Conservation (phyloP, 257 asterid species). For the Cordia subcordata region DNA sequence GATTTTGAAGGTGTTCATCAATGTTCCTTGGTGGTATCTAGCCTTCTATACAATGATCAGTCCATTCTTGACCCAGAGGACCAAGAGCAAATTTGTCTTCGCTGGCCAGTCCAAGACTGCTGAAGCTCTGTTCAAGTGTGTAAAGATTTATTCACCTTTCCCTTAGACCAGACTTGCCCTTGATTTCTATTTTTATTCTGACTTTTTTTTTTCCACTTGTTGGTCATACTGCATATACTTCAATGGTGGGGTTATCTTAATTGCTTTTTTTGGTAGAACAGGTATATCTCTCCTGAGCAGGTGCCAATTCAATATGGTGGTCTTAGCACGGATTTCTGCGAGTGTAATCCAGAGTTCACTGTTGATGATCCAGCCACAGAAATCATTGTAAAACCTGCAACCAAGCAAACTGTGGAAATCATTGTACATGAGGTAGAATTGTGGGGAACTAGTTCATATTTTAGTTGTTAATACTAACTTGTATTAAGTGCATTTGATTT, state of each 20-base stretch:
- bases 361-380: constrained; percentile 71
- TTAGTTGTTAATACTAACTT: background rate
- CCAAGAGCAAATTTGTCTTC: constrained; percentile 85
- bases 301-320: constrained; percentile 85
- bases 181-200: too few species aligned
- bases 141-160: background rate
- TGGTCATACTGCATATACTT: constrained; percentile 1
- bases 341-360: constrained; percentile 89
- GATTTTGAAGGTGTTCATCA: constrained; percentile 17
- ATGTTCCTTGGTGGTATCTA: constrained; percentile 98
- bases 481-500: background rate
- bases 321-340: constrained; percentile 73
- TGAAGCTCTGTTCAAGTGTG: constrained; percentile 84
- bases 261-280: constrained; percentile 19
- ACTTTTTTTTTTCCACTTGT: background rate
- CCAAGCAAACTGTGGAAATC: constrained; percentile 88
- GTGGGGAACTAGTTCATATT: background rate
- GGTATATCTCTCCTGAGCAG: constrained; percentile 39
- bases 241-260: background rate
- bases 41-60: constrained; percentile 85
- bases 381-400: constrained; percentile 65
- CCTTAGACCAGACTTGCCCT: too few species aligned
- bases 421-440: constrained; percentile 71
- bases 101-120: constrained; percentile 71
- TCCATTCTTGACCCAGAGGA: constrained; percentile 84